Percentiles rank a stretch among this genome's conserved stretches.
Conservation (phyloP, 257 asterid genomes). For the Solanum pennellii region DNA sequence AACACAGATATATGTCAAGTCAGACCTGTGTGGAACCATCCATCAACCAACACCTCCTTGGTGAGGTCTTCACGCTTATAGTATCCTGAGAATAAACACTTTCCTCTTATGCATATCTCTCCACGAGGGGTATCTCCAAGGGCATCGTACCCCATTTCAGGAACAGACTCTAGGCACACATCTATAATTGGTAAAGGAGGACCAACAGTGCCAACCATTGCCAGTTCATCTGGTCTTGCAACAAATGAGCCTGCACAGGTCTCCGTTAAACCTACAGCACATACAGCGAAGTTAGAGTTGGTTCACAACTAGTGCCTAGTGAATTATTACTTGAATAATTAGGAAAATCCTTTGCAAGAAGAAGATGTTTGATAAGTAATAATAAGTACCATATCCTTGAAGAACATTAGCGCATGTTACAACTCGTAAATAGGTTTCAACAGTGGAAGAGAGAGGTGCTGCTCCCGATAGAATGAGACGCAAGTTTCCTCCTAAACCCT, state of each 20-base stretch:
- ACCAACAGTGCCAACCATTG: slow-evolving; percentile 73
- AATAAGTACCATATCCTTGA: slow-evolving; percentile 63
- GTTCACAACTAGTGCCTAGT: not conserved
- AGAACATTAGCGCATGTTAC: slow-evolving; percentile 75
- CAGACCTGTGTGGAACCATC: slow-evolving; percentile 83
- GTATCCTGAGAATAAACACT: slow-evolving; percentile 74
- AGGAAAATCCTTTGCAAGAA: not conserved
- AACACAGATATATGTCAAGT: not conserved
- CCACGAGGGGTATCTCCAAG: slow-evolving; percentile 58
- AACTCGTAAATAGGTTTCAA: slow-evolving; percentile 73
- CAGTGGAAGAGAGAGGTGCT: slow-evolving; percentile 69
- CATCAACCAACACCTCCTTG: slow-evolving; percentile 53
- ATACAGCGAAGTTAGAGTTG: not conserved
- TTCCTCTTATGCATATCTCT: slow-evolving; percentile 72
- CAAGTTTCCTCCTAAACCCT: slow-evolving; percentile 73
- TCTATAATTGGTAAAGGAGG: slow-evolving; percentile 75
- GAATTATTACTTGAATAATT: not conserved
- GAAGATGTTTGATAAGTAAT: not conserved
- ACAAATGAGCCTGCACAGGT: slow-evolving; percentile 85
- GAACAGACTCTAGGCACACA: slow-evolving; percentile 63
- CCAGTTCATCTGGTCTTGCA: slow-evolving; percentile 56
- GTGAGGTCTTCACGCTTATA: slow-evolving; percentile 69
- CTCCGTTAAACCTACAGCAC: slow-evolving; percentile 65
- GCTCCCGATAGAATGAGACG: slow-evolving; percentile 85
- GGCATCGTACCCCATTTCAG: slow-evolving; percentile 81